Evolutionary conservation across 2,329 filamentous ascomycete species (phyloP), one percentile per base, ranked within the genome.

Genomic region (Apiospora kogelbergensis): DNA sequence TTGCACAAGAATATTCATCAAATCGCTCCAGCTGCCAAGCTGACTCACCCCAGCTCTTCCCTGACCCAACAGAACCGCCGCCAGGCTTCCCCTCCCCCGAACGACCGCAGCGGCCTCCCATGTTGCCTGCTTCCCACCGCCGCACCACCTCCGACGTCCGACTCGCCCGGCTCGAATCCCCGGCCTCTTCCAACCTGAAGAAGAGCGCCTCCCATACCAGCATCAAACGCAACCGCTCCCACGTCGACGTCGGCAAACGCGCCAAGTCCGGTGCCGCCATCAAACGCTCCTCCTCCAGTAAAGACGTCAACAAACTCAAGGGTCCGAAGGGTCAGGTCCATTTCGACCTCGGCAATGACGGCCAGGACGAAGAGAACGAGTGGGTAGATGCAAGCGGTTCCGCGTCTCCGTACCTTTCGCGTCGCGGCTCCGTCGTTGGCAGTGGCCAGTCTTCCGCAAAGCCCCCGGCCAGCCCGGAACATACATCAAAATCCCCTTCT

Each of bases 321-420:
- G 76, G 79, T 65, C 67, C 78, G 40, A 88, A 86, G 75, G 78
- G 79, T 33, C 85, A 87, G 71, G 89, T 91, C 41, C 89, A 90
- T 75, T 91, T 91, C 73, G 88, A 90, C 74, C 82, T 91, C 67
- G 89, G 89, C 67, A 85, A 82, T 74, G 83, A 84, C 76, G 79
- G 78, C 30, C 75, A 81, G 73, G 80, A 82, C 46, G 53, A 60
- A 37, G 85, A 88, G 67, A 88, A 89, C 82, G 89, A 89, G 80
- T 91, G 89, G 89, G 87, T 91, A 53, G 89, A 91, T 78, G 88
- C 89, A 70, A 90, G 88, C 78, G 84, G 84, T 63, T 89, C 87
- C 68, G 89, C 88, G 66, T 90, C 88, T 13, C 89, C 89, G 5
- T 86, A 88, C 71, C 79, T 87, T 63, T 86, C 85, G 15, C 79